Percentiles rank a stretch among this genome's conserved stretches.
Evolutionary conservation across 495 filamentous ascomycete species (phyloP).

Genomic region (Cenococcum geophilum): DNA sequence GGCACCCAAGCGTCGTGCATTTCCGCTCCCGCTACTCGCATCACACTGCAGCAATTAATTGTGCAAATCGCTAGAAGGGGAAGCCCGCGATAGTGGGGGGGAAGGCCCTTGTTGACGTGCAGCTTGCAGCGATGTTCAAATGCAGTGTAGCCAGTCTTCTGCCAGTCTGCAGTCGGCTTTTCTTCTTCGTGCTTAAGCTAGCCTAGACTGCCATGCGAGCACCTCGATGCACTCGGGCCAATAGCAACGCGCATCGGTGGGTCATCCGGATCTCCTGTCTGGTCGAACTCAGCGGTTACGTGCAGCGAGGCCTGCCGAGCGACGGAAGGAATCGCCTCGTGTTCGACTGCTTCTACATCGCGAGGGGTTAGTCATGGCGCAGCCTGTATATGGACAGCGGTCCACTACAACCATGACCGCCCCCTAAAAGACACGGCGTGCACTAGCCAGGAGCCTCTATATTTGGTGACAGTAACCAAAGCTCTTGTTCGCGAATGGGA

Average conservation of each 20-base stretch:
- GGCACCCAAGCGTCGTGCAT: conserved; percentile 10
- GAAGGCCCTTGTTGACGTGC: conserved; percentile 5
- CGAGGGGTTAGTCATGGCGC: not conserved
- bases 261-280: not conserved
- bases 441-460: conserved; percentile 1
- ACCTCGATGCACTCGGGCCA: not conserved
- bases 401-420: not conserved
- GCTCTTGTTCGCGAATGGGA: not conserved
- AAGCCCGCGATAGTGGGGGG: not conserved
- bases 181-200: not conserved
- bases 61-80: not conserved
- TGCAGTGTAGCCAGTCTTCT: not conserved
- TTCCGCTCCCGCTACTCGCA: conserved; percentile 12
- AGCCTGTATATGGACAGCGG: not conserved
- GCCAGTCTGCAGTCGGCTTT: not conserved
- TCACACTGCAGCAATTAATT: conserved; percentile 26
- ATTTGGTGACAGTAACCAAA: not conserved
- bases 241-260: not conserved
- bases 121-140: not conserved
- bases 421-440: not conserved
- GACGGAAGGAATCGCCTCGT: not conserved
- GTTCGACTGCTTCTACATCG: not conserved
- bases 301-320: not conserved
- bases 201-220: conserved; percentile 4
- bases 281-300: not conserved